Percentiles rank a stretch among this genome's conserved stretches.
Conservation (phyloP, 371 early-diverging fungal species). For the Circinella umbellata region DNA sequence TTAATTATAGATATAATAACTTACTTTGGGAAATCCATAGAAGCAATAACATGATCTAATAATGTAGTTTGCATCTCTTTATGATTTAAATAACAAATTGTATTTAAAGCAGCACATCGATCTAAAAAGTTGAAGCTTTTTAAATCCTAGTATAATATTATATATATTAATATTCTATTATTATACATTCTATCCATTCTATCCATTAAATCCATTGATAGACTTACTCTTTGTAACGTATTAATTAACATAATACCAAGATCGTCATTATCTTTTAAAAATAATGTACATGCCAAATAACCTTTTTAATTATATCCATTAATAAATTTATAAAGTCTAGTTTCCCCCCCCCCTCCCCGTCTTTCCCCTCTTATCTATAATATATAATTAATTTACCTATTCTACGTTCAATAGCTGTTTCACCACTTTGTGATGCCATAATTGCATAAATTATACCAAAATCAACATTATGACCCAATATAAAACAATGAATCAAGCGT, state of each 20-base stretch:
- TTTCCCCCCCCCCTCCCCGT: not conserved
- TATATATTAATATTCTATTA: not conserved
- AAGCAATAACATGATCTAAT: slow-evolving; percentile 31
- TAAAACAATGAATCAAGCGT: slow-evolving; percentile 52
- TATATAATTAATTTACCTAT: slow-evolving; percentile 33
- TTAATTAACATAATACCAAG: slow-evolving; percentile 58
- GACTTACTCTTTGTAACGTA: slow-evolving; percentile 50
- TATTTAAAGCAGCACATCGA: slow-evolving; percentile 45
- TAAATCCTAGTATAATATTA: slow-evolving; percentile 33
- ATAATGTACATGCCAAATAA: slow-evolving; percentile 51
- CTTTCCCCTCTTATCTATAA: not conserved
- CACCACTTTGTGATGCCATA: slow-evolving; percentile 58
- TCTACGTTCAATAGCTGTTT: slow-evolving; percentile 45
- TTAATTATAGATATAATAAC: not conserved
- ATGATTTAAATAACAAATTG: slow-evolving; percentile 47
- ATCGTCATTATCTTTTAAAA: slow-evolving; percentile 45
- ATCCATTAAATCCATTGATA: too few species aligned
- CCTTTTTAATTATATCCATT: slow-evolving; percentile 25
- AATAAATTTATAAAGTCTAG: too few species aligned
- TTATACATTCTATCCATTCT: too few species aligned
- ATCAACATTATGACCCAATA: slow-evolving; percentile 57
- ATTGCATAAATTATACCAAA: slow-evolving; percentile 60
- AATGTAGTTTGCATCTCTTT: slow-evolving; percentile 43
- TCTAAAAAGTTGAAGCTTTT: slow-evolving; percentile 46
- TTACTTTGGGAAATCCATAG: slow-evolving; percentile 45